Evolutionary conservation across 176 grass and related monocot species (phyloP), one percentile per base, ranked within the genome.

Genomic region (Oryza meyeriana): DNA sequence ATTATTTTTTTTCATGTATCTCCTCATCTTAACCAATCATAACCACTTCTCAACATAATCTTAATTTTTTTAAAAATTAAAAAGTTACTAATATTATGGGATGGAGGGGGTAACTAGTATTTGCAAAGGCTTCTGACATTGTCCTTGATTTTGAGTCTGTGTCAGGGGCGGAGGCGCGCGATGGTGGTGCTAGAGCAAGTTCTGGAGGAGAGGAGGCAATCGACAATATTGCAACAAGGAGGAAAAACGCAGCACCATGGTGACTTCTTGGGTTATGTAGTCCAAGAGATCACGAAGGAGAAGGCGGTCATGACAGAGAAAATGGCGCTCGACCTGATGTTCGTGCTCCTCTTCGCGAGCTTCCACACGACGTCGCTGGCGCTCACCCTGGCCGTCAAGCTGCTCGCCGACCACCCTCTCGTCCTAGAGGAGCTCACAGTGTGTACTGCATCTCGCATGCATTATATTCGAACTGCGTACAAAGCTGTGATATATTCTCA

Each of bases 321-420:
- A 2, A 87, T 91, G 75, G 89, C 85, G 41, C 85, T 91, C 10
- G 89, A 91, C 71, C 71, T 91, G 4, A 76, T 91, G 76, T 91
- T 87, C 31, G 75, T 91, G 55, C 80, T 91, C 64, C 89, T 90
- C 52, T 90, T 90, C 71, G 89, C 89, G n/a, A 91, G 89, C 71
- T 91, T 91, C 76, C 76, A 87, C 80, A 91, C 85, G 1, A 91
- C 89, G n/a, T 87, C 89, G 70, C 81, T 91, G 69, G 82, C 90
- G 75, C 69, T 92, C 63, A 92, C 86, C 1, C 27, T 89, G 34
- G 90, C 55, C 29, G 79, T 89, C 74, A 92, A 92, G 74, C 79
- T 92, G 12, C 87, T 92, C 44, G 38, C 74, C 9, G 90, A 92
- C 27, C 39, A 89, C 3, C 90, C 86, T 5, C 12, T 6, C 5